Evolutionary conservation across 1,139 yeast species (phyloP).

Genomic region (Candida sojae): DNA sequence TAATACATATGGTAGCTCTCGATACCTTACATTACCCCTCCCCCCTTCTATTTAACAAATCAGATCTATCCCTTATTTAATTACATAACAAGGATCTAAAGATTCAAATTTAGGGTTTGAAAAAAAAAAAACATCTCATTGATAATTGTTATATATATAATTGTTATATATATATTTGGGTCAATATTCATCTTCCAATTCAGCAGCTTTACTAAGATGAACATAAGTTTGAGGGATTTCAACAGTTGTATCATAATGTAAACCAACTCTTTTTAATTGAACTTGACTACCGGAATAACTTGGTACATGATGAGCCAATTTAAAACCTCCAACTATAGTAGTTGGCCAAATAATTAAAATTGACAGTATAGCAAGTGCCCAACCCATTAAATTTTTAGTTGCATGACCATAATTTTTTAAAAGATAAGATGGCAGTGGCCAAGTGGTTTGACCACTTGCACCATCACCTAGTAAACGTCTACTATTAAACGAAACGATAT

Average conservation of each 20-base stretch:
- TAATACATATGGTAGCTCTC: too few relatives aligned
- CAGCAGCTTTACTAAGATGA: slow-evolving; percentile 9
- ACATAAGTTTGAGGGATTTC: slow-evolving; percentile 13
- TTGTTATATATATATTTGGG: too few relatives aligned
- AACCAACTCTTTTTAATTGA: slow-evolving; percentile 8
- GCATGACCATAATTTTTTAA: slow-evolving; percentile 7
- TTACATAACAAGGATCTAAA: too few relatives aligned
- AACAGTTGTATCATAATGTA: slow-evolving; percentile 9
- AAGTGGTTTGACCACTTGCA: slow-evolving; percentile 10
- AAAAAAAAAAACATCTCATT: too few relatives aligned
- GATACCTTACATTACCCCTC: too few relatives aligned
- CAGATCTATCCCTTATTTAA: too few relatives aligned
- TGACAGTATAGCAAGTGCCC: slow-evolving; percentile 11
- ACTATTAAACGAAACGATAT: not conserved
- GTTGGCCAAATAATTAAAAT: slow-evolving; percentile 13
- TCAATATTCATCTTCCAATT: slow-evolving; percentile 4
- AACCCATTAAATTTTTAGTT: slow-evolving; percentile 10
- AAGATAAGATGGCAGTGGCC: slow-evolving; percentile 12
- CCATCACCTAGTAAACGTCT: slow-evolving; percentile 9
- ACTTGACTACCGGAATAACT: slow-evolving; percentile 16
- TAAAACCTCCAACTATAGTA: slow-evolving; percentile 6
- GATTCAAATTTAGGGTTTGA: too few relatives aligned
- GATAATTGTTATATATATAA: too few relatives aligned
- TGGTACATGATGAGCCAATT: slow-evolving; percentile 14
- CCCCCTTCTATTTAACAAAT: too few relatives aligned